phyloP scores from a whole-genome alignment of 768 basidiomycete genomes.

The Macrolepiota albuminosa region DNA sequence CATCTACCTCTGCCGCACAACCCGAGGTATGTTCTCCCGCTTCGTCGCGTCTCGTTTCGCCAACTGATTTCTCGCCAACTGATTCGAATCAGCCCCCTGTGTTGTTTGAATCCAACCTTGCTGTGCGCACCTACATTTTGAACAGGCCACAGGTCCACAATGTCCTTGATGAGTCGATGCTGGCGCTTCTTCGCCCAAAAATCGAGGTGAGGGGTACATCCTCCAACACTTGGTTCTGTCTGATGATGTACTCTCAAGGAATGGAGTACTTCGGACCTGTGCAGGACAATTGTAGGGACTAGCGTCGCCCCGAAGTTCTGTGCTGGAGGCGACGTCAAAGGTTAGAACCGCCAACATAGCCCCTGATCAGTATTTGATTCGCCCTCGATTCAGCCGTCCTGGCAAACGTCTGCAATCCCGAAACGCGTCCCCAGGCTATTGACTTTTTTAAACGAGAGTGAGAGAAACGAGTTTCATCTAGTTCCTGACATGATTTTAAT shows the following conservation, averaged over 20 bases:
- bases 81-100: slow-evolving; percentile 41
- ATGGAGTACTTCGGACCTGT: slow-evolving; percentile 70
- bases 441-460: slow-evolving; percentile 90
- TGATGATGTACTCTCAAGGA: slow-evolving; percentile 38
- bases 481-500: slow-evolving; percentile 7
- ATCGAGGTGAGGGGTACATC: slow-evolving; percentile 55
- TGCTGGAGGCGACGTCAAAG: slow-evolving; percentile 89
- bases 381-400: slow-evolving; percentile 45
- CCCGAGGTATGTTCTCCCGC: slow-evolving; percentile 30
- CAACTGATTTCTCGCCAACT: slow-evolving; percentile 11
- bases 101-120: slow-evolving; percentile 62
- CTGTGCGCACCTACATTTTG: slow-evolving; percentile 65
- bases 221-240: slow-evolving; percentile 1
- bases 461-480: slow-evolving; percentile 36
- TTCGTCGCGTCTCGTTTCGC: slow-evolving; percentile 10
- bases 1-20: slow-evolving; percentile 20
- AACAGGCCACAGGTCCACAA: slow-evolving; percentile 82
- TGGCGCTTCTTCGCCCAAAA: slow-evolving; percentile 61
- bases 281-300: slow-evolving; percentile 66
- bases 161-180: slow-evolving; percentile 77
- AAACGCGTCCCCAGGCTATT: slow-evolving; percentile 59
- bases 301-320: slow-evolving; percentile 81
- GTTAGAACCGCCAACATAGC: slow-evolving; percentile 42
- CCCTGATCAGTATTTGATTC: slow-evolving; percentile 4
- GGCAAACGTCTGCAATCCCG: slow-evolving; percentile 39